Percentiles rank a stretch among this genome's conserved stretches.
These are phyloP conservation scores for Xerocomus brunneocitrinus DNA, from an alignment of 768 basidiomycete genomes.

Conservation along the genomic window DNA sequence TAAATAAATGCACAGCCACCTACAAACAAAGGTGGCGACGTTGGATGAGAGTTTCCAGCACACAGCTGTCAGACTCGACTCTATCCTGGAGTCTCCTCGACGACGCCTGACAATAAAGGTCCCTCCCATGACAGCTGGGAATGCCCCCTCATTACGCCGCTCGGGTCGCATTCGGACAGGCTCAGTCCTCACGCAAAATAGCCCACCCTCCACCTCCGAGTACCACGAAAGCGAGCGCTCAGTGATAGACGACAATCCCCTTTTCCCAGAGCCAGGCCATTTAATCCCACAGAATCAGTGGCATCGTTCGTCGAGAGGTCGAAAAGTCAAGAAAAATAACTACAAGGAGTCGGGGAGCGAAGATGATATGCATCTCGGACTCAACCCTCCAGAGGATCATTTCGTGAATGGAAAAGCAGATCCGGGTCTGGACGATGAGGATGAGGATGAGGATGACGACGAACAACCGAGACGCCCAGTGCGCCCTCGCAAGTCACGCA, in stretches of 20 bases:
- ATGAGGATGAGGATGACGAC: conserved; percentile 29
- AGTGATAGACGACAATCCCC: conserved; percentile 23
- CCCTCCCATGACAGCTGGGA: conserved; percentile 16
- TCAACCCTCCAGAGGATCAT: conserved; percentile 4
- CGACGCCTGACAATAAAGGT: conserved; percentile 21
- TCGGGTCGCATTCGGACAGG: conserved; percentile 21
- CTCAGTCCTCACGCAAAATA: conserved; percentile 21
- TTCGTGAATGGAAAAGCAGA: conserved; percentile 20
- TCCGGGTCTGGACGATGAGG: conserved; percentile 26
- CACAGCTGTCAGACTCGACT: conserved; percentile 8
- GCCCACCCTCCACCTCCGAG: conserved; percentile 28
- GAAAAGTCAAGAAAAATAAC: conserved; percentile 34
- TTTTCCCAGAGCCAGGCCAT: conserved; percentile 2
- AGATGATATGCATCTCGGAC: conserved; percentile 30
- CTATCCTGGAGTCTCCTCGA: conserved; percentile 20
- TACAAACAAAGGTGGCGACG: conserved; percentile 30
- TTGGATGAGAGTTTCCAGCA: conserved; percentile 18
- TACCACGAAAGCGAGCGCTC: conserved; percentile 34
- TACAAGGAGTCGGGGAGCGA: conserved; percentile 48
- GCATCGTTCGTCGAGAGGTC: conserved; percentile 35
- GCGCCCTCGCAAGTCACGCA: conserved; percentile 21
- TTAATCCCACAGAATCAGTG: conserved; percentile 6
- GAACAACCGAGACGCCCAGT: conserved; percentile 15
- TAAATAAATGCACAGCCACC: conserved; percentile 29
- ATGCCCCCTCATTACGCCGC: conserved; percentile 17